Conservation (phyloP, 768 basidiomycete genomes). For the Tricholoma flavovirens region DNA sequence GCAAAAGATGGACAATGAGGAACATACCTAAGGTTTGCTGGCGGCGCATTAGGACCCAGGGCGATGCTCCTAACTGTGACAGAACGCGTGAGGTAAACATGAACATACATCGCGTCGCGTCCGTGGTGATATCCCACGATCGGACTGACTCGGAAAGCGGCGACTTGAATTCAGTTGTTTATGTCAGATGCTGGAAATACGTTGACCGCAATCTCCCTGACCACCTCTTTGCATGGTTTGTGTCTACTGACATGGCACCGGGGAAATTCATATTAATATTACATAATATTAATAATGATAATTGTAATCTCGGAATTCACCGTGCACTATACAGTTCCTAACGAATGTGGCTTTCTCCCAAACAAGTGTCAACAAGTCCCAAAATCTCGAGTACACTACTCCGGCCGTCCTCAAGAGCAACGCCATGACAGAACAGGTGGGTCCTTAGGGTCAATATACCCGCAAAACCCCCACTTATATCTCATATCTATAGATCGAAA, state of each 20-base stretch:
- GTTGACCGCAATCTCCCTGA: no score
- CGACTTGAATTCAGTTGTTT: not conserved
- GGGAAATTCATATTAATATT: no score
- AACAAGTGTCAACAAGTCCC: conserved; percentile 38
- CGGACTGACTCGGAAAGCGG: not conserved
- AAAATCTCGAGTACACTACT: conserved; percentile 26
- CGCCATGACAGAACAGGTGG: conserved; percentile 61
- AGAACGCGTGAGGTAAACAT: conserved; percentile 42
- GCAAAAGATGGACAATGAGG: not conserved
- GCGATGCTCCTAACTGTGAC: conserved; percentile 17
- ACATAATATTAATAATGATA: no score
- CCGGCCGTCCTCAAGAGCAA: conserved; percentile 39
- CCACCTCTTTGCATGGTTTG: no score
- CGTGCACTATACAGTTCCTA: conserved; percentile 40
- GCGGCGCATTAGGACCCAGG: conserved; percentile 44
- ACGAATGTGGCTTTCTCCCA: conserved; percentile 33
- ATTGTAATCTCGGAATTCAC: conserved; percentile 21
- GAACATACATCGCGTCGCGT: conserved; percentile 38
- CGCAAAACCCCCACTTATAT: not conserved
- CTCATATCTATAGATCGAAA: conserved; percentile 66
- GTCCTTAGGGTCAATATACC: conserved; percentile 10
- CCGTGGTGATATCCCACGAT: not conserved
- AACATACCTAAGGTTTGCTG: conserved; percentile 67
- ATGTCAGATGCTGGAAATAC: not conserved
- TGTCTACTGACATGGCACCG: no score